Evolutionary conservation across 2,329 filamentous ascomycete genomes (phyloP).

Genomic region (Penicillium corylophilum): DNA sequence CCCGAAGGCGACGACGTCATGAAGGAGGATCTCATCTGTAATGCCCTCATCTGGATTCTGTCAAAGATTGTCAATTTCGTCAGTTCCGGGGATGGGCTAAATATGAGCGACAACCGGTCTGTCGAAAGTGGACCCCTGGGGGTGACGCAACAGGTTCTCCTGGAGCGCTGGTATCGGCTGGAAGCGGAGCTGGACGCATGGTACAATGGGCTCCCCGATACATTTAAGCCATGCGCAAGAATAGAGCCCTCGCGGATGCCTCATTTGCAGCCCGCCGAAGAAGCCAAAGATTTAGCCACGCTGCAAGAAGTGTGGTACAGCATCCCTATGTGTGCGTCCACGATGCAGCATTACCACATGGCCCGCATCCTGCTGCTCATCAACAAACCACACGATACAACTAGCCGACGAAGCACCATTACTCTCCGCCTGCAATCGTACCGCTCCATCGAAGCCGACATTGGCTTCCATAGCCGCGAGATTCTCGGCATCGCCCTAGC

Average conservation of each 20-base stretch:
- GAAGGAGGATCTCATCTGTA: constrained; percentile 63
- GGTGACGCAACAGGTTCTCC: constrained; percentile 41
- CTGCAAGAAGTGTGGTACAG: constrained; percentile 64
- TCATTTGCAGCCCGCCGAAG: constrained; percentile 24
- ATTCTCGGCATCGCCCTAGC: constrained; percentile 61
- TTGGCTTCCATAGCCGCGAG: constrained; percentile 59
- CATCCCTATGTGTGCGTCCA: constrained; percentile 64
- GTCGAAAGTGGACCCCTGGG: constrained; percentile 30
- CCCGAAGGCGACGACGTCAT: constrained; percentile 47
- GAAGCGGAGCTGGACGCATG: constrained; percentile 59
- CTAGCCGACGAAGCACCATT: constrained; percentile 53
- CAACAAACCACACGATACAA: constrained; percentile 44
- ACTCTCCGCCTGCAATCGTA: constrained; percentile 57
- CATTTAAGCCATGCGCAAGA: constrained; percentile 58
- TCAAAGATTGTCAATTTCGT: constrained; percentile 67
- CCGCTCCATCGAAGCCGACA: constrained; percentile 57
- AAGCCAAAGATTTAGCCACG: constrained; percentile 36
- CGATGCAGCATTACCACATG: constrained; percentile 53
- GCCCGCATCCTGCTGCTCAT: constrained; percentile 44
- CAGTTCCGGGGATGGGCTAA: constrained; percentile 55
- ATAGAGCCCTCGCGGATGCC: constrained; percentile 39
- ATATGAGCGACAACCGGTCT: constrained; percentile 25
- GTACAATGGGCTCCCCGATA: constrained; percentile 59
- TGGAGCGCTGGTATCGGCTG: constrained; percentile 53
- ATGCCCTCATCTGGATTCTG: constrained; percentile 65